phyloP scores from a whole-genome alignment of 192 early-diverging fungal species.

The Coemansia sp. region DNA sequence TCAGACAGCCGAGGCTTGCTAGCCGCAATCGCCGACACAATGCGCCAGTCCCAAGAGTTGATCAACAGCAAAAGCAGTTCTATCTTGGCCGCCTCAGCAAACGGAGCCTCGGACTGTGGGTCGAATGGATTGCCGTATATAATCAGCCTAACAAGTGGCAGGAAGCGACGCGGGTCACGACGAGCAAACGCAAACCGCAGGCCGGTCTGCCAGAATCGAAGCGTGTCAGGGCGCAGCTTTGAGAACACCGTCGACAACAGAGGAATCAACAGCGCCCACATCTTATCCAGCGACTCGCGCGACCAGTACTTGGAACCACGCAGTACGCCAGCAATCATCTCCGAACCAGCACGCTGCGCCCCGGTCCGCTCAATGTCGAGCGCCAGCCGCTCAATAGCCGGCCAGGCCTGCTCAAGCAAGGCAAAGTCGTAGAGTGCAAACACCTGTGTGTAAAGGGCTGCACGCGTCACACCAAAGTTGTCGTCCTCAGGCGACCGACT shows the following conservation, averaged over 20 bases:
- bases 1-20: constrained; percentile 42
- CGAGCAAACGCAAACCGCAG: constrained; percentile 64
- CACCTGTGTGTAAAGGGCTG: constrained; percentile 68
- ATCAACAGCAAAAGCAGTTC: constrained; percentile 68
- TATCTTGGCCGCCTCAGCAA: constrained; percentile 83
- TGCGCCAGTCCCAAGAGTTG: constrained; percentile 71
- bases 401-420: constrained; percentile 61
- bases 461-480: constrained; percentile 64
- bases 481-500: constrained; percentile 65
- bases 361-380: constrained; percentile 68
- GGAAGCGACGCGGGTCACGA: constrained; percentile 82
- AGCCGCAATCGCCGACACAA: constrained; percentile 52
- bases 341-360: constrained; percentile 80
- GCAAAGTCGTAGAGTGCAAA: constrained; percentile 73
- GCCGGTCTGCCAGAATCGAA: constrained; percentile 76
- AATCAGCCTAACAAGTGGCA: constrained; percentile 73
- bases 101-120: constrained; percentile 79
- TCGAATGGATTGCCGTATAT: constrained; percentile 68
- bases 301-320: constrained; percentile 91
- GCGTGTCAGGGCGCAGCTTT: constrained; percentile 72
- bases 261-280: constrained; percentile 78
- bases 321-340: constrained; percentile 79
- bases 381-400: constrained; percentile 61
- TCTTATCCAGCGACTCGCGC: constrained; percentile 31
- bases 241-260: constrained; percentile 66